Conservation (phyloP, 73 alveolate species). For the Halteria grandinella region DNA sequence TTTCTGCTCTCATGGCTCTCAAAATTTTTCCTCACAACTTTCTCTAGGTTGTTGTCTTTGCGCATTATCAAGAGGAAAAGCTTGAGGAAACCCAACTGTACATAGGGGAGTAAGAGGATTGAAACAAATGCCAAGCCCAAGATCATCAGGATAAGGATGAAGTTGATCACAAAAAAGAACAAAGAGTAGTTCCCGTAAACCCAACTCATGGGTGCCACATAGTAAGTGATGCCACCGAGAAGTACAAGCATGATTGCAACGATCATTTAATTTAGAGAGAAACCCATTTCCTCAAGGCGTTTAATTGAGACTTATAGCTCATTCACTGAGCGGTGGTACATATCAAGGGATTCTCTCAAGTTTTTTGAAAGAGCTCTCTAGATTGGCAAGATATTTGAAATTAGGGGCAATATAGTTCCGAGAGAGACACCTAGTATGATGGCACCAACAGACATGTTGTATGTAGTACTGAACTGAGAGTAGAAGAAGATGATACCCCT, state of each 20-base stretch:
- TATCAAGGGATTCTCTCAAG: constrained; percentile 86
- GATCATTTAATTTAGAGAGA: constrained; percentile 78
- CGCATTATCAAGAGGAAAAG: constrained; percentile 63
- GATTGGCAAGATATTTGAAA: constrained; percentile 86
- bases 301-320: constrained; percentile 85
- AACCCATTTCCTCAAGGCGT: constrained; percentile 91
- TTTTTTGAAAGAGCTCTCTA: constrained; percentile 89
- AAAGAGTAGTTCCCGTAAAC: constrained; percentile 74
- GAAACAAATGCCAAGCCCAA: constrained; percentile 87
- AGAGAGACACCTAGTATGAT: constrained; percentile 68
- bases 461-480: constrained; percentile 47
- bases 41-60: constrained; percentile 80
- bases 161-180: constrained; percentile 86
- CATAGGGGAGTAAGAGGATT: constrained; percentile 70
- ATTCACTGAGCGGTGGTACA: constrained; percentile 86
- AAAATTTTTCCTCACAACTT: constrained; percentile 83
- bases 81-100: constrained; percentile 68
- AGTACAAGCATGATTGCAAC: constrained; percentile 77
- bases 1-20: constrained; percentile 93
- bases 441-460: constrained; percentile 64
- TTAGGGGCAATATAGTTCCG: constrained; percentile 86
- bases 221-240: constrained; percentile 91
- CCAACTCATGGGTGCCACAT: constrained; percentile 92
- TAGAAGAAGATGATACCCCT: constrained; percentile 42
- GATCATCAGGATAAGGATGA: constrained; percentile 88